Evolutionary conservation across 352 stramenopile species (phyloP).

Genomic region (Pythium biforme): DNA sequence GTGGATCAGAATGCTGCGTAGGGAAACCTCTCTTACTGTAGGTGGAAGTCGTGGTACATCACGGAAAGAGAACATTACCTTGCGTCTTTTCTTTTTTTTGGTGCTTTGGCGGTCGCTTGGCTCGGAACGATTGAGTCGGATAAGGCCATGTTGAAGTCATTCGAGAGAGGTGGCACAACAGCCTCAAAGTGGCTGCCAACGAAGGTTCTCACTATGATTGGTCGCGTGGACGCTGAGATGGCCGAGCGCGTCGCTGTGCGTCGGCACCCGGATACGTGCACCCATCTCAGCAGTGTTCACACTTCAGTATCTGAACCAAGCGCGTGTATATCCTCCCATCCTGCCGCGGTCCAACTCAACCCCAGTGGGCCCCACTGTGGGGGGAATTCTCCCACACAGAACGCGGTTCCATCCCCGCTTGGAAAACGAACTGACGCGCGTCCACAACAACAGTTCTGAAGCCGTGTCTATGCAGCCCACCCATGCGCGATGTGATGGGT

Average conservation of each 20-base stretch:
- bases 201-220: background rate
- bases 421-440: background rate
- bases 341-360: constrained; percentile 1
- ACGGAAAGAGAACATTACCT: background rate
- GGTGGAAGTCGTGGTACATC: background rate
- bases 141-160: constrained; percentile 13
- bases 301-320: background rate
- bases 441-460: constrained; percentile 10
- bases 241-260: background rate
- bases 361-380: too few species aligned
- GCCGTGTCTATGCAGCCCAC: constrained; percentile 17
- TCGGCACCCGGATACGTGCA: background rate
- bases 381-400: too few species aligned
- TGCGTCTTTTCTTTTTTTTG: too few species aligned
- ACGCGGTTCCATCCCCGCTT: too few species aligned
- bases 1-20: constrained; percentile 7
- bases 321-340: background rate
- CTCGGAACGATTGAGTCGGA: too few species aligned
- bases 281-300: background rate
- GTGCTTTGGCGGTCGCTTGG: too few species aligned
- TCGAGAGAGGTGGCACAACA: background rate
- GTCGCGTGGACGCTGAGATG: background rate
- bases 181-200: background rate
- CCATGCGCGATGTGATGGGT: background rate
- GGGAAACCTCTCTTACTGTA: background rate